These are phyloP conservation scores for Pseudofabraea citricarpa DNA, from an alignment of 2,329 filamentous ascomycete genomes.

Conservation along the genomic window DNA sequence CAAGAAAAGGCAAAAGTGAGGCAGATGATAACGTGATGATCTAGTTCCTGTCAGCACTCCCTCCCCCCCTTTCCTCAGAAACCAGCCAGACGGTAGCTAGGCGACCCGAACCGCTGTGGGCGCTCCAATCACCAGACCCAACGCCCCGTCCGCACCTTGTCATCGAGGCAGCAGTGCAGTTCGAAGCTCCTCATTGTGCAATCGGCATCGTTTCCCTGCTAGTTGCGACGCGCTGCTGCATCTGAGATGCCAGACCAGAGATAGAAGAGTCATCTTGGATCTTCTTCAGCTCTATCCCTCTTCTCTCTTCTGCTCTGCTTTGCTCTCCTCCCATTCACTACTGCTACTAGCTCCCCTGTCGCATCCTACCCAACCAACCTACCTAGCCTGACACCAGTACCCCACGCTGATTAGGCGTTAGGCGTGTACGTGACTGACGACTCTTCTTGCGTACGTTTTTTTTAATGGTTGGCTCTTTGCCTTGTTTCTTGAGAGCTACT, in stretches of 20 bases:
- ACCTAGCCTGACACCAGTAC: no score
- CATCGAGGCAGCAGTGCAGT: background rate
- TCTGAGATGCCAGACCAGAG: background rate
- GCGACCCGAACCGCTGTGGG: conserved; percentile 1
- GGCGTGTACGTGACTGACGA: conserved; percentile 1
- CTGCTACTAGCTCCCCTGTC: no score
- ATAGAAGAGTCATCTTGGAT: conserved; percentile 1
- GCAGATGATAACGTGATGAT: background rate
- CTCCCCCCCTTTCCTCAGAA: background rate
- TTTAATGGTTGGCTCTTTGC: background rate
- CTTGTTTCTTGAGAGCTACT: background rate
- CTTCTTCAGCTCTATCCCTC: background rate
- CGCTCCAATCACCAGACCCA: background rate
- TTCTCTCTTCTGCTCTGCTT: no score
- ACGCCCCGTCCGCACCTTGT: background rate
- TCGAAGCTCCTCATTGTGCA: background rate
- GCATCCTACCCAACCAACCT: no score
- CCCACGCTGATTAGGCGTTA: conserved; percentile 3
- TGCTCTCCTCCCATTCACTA: no score
- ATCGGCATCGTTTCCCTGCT: background rate
- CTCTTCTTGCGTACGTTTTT: background rate
- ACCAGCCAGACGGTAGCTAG: background rate
- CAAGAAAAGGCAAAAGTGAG: background rate
- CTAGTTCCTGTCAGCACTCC: background rate
- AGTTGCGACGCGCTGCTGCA: background rate